Base-by-base conservation (phyloP, 495 filamentous ascomycete species). In the Xylaria acuta region DNA sequence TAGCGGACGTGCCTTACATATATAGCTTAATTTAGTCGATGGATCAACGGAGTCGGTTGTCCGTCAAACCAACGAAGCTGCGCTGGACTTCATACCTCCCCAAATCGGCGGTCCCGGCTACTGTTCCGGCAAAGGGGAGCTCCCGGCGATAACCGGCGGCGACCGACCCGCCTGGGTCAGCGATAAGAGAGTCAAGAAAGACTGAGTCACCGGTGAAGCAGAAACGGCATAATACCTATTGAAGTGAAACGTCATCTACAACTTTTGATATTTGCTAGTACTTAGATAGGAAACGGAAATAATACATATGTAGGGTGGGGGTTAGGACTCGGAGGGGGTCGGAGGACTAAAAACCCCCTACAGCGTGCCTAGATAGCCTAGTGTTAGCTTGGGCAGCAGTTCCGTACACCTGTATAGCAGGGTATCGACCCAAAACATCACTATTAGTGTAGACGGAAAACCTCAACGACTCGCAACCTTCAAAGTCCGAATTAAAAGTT, bases 131-230 rank as follows among this genome's bases (percentile, higher is more conserved):
- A 38, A 34, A 60, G 56, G 30, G 20, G 47, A 22, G 32, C 5
- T 30, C 9, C 65, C 65, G 49, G 49, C 65, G 65, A 41, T 54
- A 67, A 67, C 65, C 65, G 65, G 49, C 65, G 65, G 65, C 65
- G 65, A 56, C 49, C 47, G 65, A 56, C 45, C 43, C 25, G 41
- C 63, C 25, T n/a, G 12, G 63, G 30, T 20, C 25, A 18, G 11
- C 20, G n/a, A 30, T 20, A 45, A 65, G 63, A 3, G 25, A 5
- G 60, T 0, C 11, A 6, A 41, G 32, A 25, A 32, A n/a, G 27
- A 51, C 9, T 67, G 64, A 67, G 64, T 67, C 64, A 67, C 45
- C 64, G 64, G 64, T 18, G 63, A 53, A 38, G 12, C 27, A 67
- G 45, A 49, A 34, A 5, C 58, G 41, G n/a, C 36, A 59, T 22